Conservation (phyloP, 129 eudicot species). For the Scalesia atractyloides region DNA sequence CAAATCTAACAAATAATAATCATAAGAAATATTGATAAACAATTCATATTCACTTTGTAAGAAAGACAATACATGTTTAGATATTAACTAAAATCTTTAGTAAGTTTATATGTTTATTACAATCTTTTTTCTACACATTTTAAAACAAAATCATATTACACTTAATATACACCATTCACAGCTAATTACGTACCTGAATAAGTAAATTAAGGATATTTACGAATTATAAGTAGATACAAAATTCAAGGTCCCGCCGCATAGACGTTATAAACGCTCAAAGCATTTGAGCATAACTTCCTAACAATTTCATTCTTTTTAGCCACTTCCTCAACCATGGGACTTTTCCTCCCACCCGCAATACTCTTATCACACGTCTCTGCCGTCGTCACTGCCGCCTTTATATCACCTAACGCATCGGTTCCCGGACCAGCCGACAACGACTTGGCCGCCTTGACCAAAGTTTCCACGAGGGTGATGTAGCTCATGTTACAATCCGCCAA, state of each 20-base stretch:
- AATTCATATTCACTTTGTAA: too few species aligned
- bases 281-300: slow-evolving; percentile 36
- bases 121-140: too few species aligned
- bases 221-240: not conserved
- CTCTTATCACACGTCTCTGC: slow-evolving; percentile 45
- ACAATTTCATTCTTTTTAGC: slow-evolving; percentile 40
- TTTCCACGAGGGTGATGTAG: slow-evolving; percentile 40
- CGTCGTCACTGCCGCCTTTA: slow-evolving; percentile 45
- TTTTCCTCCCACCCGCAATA: slow-evolving; percentile 27
- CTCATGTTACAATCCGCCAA: slow-evolving; percentile 47
- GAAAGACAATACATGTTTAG: too few species aligned
- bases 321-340: slow-evolving; percentile 33
- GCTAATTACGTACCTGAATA: not conserved
- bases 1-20: too few species aligned
- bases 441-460: slow-evolving; percentile 40
- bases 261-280: slow-evolving; percentile 38
- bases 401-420: slow-evolving; percentile 29
- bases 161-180: not conserved
- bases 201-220: not conserved
- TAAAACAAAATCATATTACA: too few species aligned
- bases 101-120: too few species aligned
- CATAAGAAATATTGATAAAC: too few species aligned
- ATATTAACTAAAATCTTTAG: too few species aligned
- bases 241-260: not conserved
- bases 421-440: slow-evolving; percentile 20